Base-by-base conservation (phyloP, 2,329 filamentous ascomycete genomes). In the Truncatella angustata region DNA sequence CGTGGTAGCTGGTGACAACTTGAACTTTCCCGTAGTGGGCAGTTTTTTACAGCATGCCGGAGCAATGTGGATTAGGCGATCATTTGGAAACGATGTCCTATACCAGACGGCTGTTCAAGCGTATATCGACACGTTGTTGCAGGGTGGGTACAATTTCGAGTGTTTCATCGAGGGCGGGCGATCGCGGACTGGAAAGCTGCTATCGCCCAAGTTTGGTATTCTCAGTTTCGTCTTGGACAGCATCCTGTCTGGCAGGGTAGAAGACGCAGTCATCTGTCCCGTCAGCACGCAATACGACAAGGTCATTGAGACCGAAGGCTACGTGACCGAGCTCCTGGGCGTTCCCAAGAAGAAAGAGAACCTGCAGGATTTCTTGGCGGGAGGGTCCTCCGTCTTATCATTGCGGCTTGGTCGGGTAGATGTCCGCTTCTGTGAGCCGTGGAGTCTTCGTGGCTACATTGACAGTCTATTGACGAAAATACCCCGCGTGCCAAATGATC, bases 281-380 rank as follows among this genome's bases (percentile, higher is more conserved):
- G 94, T 99, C 42, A 95, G 90, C 68, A 97, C 92, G 1, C 94
- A 99, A 67, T 99, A 99, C 66, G 94, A 99, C 76, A 99, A 97
- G 66, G 94, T 99, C 51, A 95, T 99, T 54, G 94, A 99, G 70
- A 96, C 95, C 1, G 91, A 96, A 70, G 94, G 91, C 4, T 99
- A 99, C 64, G 93, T 97, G 40, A 94, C 86, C 30, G 94, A 99
- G 69, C 81, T 99, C 2, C 80, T 99, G 0, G 94, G 94, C 3
- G 87, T 95, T 56, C 94, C 94, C 0, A 99, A 99, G 71, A 90
- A 90, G 63, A 96, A 96, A 66, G 94, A 99, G 66, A 97, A 96
- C 56, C 74, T 99, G 34, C 82, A 86, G 30, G 90, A 95, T 63
- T 96, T 99, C 61, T 73, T 99, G n/a, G 88, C 87, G 1, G 84